Percentiles rank a stretch among this genome's conserved stretches.
Evolutionary conservation across 164 flowering plant genomes (phyloP).

Genomic region (Annona squamosa): DNA sequence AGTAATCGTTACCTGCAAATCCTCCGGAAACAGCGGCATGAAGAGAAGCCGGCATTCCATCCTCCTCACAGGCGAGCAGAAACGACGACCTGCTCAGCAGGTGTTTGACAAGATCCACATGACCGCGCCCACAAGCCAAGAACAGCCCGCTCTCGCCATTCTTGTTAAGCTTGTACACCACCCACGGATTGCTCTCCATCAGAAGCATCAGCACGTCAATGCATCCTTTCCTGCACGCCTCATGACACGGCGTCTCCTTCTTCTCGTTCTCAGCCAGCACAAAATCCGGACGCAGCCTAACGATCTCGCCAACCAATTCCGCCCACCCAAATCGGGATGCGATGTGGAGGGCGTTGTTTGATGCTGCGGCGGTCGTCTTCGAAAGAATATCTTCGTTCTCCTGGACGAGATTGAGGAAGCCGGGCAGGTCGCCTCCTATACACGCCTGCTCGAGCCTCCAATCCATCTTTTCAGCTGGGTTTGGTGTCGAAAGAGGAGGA

Average conservation of each 20-base stretch:
- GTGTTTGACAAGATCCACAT: conserved; percentile 7
- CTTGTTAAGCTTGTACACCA: conserved; percentile 6
- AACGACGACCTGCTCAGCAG: conserved; percentile 1
- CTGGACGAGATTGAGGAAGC: conserved; percentile 2
- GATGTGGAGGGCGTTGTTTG: conserved; percentile 19
- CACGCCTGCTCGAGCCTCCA: conserved; percentile 10
- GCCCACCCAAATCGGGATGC: conserved; percentile 18
- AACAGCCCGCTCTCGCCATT: conserved; percentile 6
- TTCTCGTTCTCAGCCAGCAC: conserved; percentile 19
- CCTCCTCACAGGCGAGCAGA: conserved; percentile 14
- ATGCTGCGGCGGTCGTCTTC: neutral
- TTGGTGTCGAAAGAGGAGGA: neutral
- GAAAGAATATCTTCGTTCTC: conserved; percentile 7
- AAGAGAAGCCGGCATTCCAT: conserved; percentile 9
- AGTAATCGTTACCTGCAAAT: conserved; percentile 13
- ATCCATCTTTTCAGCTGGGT: conserved; percentile 12
- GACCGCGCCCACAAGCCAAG: conserved; percentile 11
- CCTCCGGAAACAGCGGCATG: conserved; percentile 23
- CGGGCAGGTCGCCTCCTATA: conserved; percentile 1
- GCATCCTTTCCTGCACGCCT: conserved; percentile 23
- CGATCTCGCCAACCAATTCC: conserved; percentile 19
- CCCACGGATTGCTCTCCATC: conserved; percentile 11
- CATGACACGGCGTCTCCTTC: conserved; percentile 33
- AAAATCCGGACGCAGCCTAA: conserved; percentile 24
- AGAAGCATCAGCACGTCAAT: conserved; percentile 3